Evolutionary conservation across 257 asterid species (phyloP), one percentile per base, ranked within the genome.

Genomic region (Ilex asprella): DNA sequence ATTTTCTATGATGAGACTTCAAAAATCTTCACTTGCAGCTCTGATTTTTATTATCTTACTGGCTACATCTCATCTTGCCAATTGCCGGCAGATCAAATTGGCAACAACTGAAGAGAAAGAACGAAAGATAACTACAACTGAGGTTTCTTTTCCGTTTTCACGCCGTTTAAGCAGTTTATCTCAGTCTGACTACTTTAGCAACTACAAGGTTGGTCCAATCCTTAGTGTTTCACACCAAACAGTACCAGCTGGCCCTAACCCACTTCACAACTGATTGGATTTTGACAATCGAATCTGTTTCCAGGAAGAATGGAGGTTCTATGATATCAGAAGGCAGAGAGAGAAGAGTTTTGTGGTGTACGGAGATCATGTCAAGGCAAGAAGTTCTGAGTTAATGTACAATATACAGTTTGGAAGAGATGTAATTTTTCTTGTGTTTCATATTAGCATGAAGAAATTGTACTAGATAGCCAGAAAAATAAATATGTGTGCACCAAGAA

Each of bases 221-320:
- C 52, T 2, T 46, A 46, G 52, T 46, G 11, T 46, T 2, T 46
- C 52, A 46, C 52, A 46, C 52, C 52, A 46, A 10, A 46, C 10
- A 2, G 52, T 46, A 2, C 52, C 52, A 6, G 52, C 12, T 46
- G 52, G 52, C 6, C 52, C 13, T 2, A 46, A 46, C n/a, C 52
- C 52, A 46, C 52, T 46, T 46, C 78, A 73, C 32, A 73, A 73
- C 27, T 73, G 70, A 67, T 50, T 10, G 13, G 13, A 46, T 46
- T 46, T 14, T 46, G 4, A 35, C 41, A 35, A 35, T 46, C 52
- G 12, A 46, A 10, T 46, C 52, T 46, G 52, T 46, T 46, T 46
- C n/a, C 52, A 11, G n/a, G 3, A 46, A 46, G 8, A 35, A 35
- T 35, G 52, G 14, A 46, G n/a, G 10, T 46, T 46, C 52, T 46